Conservation (phyloP, 345 rosid species). For the Clausena lansium region DNA sequence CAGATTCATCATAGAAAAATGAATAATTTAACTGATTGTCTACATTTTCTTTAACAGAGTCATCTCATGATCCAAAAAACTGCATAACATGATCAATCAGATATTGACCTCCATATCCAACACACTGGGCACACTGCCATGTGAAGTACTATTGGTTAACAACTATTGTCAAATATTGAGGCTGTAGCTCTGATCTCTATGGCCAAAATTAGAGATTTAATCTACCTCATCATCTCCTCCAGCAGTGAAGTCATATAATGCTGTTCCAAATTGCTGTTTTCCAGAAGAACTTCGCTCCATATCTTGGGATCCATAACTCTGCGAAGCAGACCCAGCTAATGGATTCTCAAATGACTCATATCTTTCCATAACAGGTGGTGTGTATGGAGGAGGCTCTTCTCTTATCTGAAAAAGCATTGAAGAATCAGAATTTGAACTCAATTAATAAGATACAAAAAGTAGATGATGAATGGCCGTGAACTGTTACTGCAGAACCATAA, state of each 20-base stretch:
- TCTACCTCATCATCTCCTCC: constrained; percentile 99
- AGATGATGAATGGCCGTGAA: constrained; percentile 15
- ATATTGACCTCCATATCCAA: not conserved
- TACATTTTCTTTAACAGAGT: not conserved
- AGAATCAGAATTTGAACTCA: constrained; percentile 12
- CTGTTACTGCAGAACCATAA: constrained; percentile 67
- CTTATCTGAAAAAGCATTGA: constrained; percentile 49
- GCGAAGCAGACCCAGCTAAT: constrained; percentile 54
- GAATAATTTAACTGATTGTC: not conserved
- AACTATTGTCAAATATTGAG: not conserved
- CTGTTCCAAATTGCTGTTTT: constrained; percentile 67
- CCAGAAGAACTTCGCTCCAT: constrained; percentile 59
- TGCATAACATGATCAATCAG: not conserved
- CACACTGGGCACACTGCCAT: not conserved
- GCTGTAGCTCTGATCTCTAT: constrained; percentile 3
- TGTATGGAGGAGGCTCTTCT: constrained; percentile 92
- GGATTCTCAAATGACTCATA: constrained; percentile 81
- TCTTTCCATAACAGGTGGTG: constrained; percentile 54
- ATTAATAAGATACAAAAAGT: not conserved
- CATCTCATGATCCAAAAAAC: not conserved
- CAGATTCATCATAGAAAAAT: not conserved
- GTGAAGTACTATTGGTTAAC: not conserved
- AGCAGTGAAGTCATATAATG: constrained; percentile 93
- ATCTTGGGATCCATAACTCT: constrained; percentile 65
- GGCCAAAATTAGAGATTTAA: constrained; percentile 7